A percentile compares a stretch with the other conserved stretches of the same genome.
phyloP scores from a whole-genome alignment of 768 basidiomycete species.

The Coprinellus aureogranulatus region DNA sequence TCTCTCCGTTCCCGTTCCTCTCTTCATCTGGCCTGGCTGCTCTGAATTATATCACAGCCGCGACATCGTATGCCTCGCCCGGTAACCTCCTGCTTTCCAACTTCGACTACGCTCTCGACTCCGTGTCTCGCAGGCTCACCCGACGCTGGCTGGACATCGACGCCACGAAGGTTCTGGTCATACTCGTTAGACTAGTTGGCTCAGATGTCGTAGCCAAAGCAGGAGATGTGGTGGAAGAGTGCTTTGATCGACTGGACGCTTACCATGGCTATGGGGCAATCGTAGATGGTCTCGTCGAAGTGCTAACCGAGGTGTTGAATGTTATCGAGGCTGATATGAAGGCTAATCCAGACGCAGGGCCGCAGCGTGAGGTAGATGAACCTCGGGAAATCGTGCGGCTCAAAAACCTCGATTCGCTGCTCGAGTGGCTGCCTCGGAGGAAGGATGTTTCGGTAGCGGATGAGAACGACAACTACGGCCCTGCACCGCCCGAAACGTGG shows the following conservation, averaged over 20 bases:
- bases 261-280: constrained; percentile 89
- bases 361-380: constrained; percentile 13
- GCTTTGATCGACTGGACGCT: constrained; percentile 94
- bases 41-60: constrained; percentile 65
- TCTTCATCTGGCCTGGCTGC: constrained; percentile 75
- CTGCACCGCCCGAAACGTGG: constrained; percentile 61
- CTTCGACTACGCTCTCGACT: constrained; percentile 94
- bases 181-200: constrained; percentile 86
- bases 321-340: constrained; percentile 63
- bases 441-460: constrained; percentile 33
- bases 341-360: constrained; percentile 15
- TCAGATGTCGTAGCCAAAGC: constrained; percentile 84
- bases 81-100: constrained; percentile 89
- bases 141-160: constrained; percentile 80
- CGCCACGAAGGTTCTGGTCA: constrained; percentile 82
- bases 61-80: constrained; percentile 84
- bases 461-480: constrained; percentile 53
- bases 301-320: constrained; percentile 79
- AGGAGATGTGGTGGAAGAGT: constrained; percentile 93
- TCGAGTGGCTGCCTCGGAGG: constrained; percentile 63
- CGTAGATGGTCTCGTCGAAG: constrained; percentile 85
- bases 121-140: constrained; percentile 80
- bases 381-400: constrained; percentile 25
- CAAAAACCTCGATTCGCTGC: constrained; percentile 47
- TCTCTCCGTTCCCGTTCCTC: constrained; percentile 67